phyloP scores from a whole-genome alignment of 495 filamentous ascomycete species.

The Aspergillus coremiiformis region DNA sequence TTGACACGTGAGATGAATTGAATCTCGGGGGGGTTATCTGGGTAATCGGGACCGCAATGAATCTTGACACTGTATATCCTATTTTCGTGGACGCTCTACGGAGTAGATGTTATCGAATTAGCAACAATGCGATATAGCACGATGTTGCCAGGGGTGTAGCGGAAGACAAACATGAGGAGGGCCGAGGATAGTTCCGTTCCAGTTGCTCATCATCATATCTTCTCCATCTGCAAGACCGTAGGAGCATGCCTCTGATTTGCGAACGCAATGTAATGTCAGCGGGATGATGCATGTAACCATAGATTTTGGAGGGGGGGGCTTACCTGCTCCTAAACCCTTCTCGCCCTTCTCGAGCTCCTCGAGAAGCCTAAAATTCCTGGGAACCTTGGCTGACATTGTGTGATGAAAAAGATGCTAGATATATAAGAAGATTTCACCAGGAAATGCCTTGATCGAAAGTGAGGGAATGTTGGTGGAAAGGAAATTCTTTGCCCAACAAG shows the following conservation, averaged over 20 bases:
- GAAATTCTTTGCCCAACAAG: slow-evolving; percentile 18
- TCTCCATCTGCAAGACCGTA: slow-evolving; percentile 93
- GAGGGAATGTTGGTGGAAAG: slow-evolving; percentile 6
- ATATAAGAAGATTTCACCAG: not conserved
- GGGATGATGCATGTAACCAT: not conserved
- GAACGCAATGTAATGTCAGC: slow-evolving; percentile 5
- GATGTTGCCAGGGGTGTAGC: not conserved
- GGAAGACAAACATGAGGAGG: slow-evolving; percentile 70
- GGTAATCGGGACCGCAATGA: slow-evolving; percentile 87
- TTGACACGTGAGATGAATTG: slow-evolving; percentile 92
- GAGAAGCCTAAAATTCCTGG: slow-evolving; percentile 89
- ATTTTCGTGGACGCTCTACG: slow-evolving; percentile 97
- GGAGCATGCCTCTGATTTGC: slow-evolving; percentile 75
- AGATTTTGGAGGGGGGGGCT: slow-evolving; percentile 6
- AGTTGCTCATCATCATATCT: slow-evolving; percentile 95
- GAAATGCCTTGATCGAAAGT: no score
- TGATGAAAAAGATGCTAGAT: not conserved
- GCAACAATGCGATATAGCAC: slow-evolving; percentile 1
- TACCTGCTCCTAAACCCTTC: slow-evolving; percentile 92
- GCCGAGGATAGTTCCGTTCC: slow-evolving; percentile 95
- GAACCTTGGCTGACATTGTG: slow-evolving; percentile 75
- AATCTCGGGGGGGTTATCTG: slow-evolving; percentile 78
- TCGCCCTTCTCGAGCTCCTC: slow-evolving; percentile 99
- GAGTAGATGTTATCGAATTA: slow-evolving; percentile 12
- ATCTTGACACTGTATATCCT: slow-evolving; percentile 97